Percentiles rank a stretch among this genome's conserved stretches.
These are phyloP conservation scores for Fusarium proliferatum DNA, from an alignment of 2,329 filamentous ascomycete species.

Conservation along the genomic window DNA sequence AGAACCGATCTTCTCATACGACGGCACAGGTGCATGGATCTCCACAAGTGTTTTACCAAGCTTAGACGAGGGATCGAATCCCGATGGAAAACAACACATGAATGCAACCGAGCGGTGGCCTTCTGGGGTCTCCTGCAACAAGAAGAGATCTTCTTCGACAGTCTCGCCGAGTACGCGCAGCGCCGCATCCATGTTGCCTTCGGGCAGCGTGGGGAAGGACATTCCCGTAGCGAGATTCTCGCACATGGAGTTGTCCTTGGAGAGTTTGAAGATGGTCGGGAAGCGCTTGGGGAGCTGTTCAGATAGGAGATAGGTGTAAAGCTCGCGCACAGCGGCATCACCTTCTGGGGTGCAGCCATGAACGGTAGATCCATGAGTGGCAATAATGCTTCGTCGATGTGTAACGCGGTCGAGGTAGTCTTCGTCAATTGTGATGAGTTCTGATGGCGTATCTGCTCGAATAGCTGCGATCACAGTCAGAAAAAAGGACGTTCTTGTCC, in stretches of 20 bases:
- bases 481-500: accelerated
- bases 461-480: constrained; percentile 50
- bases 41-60: constrained; percentile 57
- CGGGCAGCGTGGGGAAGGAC: constrained; percentile 37
- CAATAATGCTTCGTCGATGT: constrained; percentile 53
- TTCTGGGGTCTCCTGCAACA: constrained; percentile 55
- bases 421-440: constrained; percentile 64
- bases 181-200: neutral
- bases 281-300: constrained; percentile 61
- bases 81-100: constrained; percentile 53
- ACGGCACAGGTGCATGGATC: constrained; percentile 61
- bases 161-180: constrained; percentile 22
- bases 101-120: constrained; percentile 61
- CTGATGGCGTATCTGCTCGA: constrained; percentile 55
- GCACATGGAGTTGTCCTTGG: constrained; percentile 46
- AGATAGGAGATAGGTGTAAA: constrained; percentile 60
- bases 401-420: constrained; percentile 60
- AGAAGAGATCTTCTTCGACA: constrained; percentile 53
- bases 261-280: constrained; percentile 60
- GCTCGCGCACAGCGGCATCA: constrained; percentile 57
- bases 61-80: constrained; percentile 63
- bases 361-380: constrained; percentile 45
- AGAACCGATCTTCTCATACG: constrained; percentile 63
- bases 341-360: constrained; percentile 57
- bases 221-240: constrained; percentile 55